phyloP scores from a whole-genome alignment of 2,329 filamentous ascomycete species.

The Verticillium nubilum region DNA sequence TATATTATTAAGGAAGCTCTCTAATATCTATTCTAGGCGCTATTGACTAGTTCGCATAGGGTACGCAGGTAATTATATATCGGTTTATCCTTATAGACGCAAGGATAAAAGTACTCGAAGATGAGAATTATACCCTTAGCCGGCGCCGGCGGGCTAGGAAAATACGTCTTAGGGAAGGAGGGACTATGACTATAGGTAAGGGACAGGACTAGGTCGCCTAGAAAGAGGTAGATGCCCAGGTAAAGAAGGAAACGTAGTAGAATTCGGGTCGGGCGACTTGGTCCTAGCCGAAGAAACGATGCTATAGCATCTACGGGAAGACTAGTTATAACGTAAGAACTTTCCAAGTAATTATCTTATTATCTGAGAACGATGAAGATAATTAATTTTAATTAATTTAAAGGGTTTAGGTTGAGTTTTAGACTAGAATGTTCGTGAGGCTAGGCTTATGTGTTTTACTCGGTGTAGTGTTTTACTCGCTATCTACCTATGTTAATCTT shows the following conservation, averaged over 20 bases:
- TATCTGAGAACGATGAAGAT: too few species aligned
- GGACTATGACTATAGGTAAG: not conserved
- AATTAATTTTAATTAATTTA: too few species aligned
- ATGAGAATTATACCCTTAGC: not conserved
- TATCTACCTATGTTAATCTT: too few species aligned
- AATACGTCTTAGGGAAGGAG: not conserved
- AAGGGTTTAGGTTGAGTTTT: too few species aligned
- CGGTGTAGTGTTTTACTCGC: too few species aligned
- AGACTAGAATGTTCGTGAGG: too few species aligned
- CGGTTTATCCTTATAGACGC: not conserved
- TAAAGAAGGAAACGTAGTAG: not conserved
- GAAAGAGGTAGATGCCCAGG: not conserved
- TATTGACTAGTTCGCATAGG: conserved; percentile 4
- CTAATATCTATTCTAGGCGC: too few species aligned
- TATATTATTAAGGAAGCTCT: too few species aligned
- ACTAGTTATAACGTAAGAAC: not conserved
- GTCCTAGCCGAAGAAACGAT: not conserved
- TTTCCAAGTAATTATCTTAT: not conserved
- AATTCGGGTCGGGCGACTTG: not conserved
- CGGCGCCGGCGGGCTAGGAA: not conserved
- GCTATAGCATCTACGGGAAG: not conserved
- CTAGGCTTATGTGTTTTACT: too few species aligned
- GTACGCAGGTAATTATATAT: not conserved
- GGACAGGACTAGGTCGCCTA: not conserved
- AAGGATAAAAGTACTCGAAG: too few species aligned